Evolutionary conservation across 306 rosid genomes (phyloP), one percentile per base, ranked within the genome.

Genomic region (Cajanus cajan): DNA sequence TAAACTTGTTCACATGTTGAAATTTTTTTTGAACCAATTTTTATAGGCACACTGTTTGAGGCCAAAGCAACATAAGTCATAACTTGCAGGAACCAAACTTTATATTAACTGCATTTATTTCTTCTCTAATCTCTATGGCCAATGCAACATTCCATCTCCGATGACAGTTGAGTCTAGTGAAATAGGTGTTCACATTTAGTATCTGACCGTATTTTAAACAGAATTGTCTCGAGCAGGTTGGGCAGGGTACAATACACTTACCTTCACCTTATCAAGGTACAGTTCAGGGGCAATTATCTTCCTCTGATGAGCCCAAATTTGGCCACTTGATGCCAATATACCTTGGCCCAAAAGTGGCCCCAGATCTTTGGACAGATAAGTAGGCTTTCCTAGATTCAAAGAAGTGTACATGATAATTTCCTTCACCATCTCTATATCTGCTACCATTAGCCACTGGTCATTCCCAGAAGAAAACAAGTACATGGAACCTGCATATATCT

Each of bases 201-300:
- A n/a, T n/a, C n/a, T n/a, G n/a, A n/a, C n/a, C n/a, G n/a, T n/a
- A n/a, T n/a, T n/a, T n/a, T n/a, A n/a, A n/a, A n/a, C n/a, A n/a
- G n/a, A n/a, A n/a, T n/a, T n/a, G n/a, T n/a, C n/a, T n/a, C n/a
- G n/a, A n/a, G n/a, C n/a, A n/a, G n/a, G n/a, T n/a, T n/a, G n/a
- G n/a, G n/a, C n/a, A n/a, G 36, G 33, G 33, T 33, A 51, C 19
- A 65, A 6, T 45, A 25, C 25, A 78, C 61, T 65, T 76, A 82
- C 89, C 87, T 86, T 86, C 47, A 83, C 80, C 73, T 87, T 89
- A 25, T 82, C 77, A 31, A 37, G 41, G 77, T 76, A 89, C 2
- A 85, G 78, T 54, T 83, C 78, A 11, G 90, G 89, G 65, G 88
- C 85, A 68, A 89, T 83, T 2, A 85, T 85, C 80, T 89, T 87